Percentiles rank a stretch among this genome's conserved stretches.
Evolutionary conservation across 2,329 filamentous ascomycete genomes (phyloP).

Genomic region (Sclerotinia sclerotiorum): DNA sequence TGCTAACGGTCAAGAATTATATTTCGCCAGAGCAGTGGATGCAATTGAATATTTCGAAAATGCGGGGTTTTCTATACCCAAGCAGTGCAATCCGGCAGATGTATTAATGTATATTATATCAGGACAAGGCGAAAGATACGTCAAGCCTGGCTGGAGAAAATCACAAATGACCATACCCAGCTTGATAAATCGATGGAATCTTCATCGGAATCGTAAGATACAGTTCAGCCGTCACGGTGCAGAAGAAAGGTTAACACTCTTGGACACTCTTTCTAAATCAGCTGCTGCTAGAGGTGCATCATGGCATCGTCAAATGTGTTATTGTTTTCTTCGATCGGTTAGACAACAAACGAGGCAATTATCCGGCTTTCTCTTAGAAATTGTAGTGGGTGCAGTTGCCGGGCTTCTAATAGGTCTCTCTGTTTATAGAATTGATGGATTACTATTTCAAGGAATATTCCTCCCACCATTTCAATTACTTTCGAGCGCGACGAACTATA

Average conservation of each 20-base stretch:
- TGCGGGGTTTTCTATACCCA: background rate
- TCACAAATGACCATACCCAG: background rate
- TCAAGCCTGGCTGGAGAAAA: background rate
- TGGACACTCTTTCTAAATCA: background rate
- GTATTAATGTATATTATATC: background rate
- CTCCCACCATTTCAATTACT: conserved; percentile 3
- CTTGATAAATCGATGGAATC: background rate
- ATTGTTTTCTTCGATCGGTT: background rate
- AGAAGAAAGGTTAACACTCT: background rate
- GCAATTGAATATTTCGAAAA: background rate
- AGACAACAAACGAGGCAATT: conserved; percentile 8
- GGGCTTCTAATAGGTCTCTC: conserved; percentile 2
- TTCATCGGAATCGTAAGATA: background rate
- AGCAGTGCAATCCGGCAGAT: background rate
- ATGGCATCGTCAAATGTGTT: conserved; percentile 5
- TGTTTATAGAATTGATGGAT: conserved; percentile 1
- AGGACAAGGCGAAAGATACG: background rate
- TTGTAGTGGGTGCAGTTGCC: background rate
- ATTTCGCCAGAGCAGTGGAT: background rate
- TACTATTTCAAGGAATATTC: conserved; percentile 10
- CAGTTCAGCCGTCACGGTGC: background rate
- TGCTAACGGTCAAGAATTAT: background rate
- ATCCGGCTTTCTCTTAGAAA: background rate
- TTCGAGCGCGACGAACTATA: conserved; percentile 15
- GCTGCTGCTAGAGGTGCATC: conserved; percentile 1